A percentile compares a stretch with the other conserved stretches of the same genome.
Conservation (phyloP, 441 rosid genomes). For the Raphanus hybrid region DNA sequence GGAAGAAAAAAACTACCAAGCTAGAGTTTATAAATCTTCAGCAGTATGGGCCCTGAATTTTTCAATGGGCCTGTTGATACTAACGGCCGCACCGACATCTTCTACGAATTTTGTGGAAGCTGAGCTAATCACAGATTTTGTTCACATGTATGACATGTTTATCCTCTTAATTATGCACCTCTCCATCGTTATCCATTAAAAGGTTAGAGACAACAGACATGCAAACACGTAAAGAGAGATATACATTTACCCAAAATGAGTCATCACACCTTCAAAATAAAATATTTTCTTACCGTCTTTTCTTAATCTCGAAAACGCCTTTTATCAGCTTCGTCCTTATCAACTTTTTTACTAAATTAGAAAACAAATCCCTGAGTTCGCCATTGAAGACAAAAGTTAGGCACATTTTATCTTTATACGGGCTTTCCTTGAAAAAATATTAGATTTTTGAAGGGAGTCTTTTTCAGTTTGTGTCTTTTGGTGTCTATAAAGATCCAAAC, state of each 20-base stretch:
- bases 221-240: constrained; percentile 35
- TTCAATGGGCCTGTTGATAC: not conserved
- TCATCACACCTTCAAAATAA: constrained; percentile 21
- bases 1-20: too few species aligned
- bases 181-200: constrained; percentile 39
- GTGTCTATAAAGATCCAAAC: constrained; percentile 28
- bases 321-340: not conserved
- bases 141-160: not conserved
- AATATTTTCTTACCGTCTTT: constrained; percentile 15
- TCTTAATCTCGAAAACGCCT: not conserved
- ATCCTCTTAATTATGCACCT: constrained; percentile 30
- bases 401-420: constrained; percentile 37
- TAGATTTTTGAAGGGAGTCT: constrained; percentile 25
- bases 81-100: constrained; percentile 15
- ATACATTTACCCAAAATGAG: not conserved
- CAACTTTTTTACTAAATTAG: constrained; percentile 7
- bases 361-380: not conserved
- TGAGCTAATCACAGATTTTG: constrained; percentile 25
- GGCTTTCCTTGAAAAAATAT: constrained; percentile 17
- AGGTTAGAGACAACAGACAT: constrained; percentile 29
- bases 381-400: not conserved
- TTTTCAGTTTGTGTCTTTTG: not conserved
- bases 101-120: constrained; percentile 19
- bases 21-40: too few species aligned
- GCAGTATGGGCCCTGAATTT: not conserved